Evolutionary conservation across 2,329 filamentous ascomycete species (phyloP).

Genomic region (Diaporthe velutina): DNA sequence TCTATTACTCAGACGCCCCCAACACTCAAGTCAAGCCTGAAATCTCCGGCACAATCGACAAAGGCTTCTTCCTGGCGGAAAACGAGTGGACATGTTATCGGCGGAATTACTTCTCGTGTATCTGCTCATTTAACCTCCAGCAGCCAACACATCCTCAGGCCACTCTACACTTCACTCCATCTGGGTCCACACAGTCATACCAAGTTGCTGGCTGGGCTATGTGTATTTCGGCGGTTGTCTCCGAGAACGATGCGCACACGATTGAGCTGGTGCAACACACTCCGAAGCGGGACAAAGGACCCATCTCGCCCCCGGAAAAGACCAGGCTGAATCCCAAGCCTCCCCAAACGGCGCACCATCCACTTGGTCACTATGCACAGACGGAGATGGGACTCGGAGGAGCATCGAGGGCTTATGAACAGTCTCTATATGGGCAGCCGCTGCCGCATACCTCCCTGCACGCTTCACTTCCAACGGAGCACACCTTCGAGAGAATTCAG

Average conservation of each 20-base stretch:
- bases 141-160: conserved; percentile 59
- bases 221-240: conserved; percentile 85
- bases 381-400: conserved; percentile 49
- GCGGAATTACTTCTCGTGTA: conserved; percentile 90
- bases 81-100: conserved; percentile 93
- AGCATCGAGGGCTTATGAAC: conserved; percentile 57
- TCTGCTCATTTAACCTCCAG: conserved; percentile 80
- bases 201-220: conserved; percentile 83
- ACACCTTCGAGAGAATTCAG: conserved; percentile 88
- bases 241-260: conserved; percentile 79
- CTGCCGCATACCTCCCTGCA: conserved; percentile 43
- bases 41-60: conserved; percentile 85
- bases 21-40: conserved; percentile 70
- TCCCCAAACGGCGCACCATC: conserved; percentile 62
- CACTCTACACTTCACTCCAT: conserved; percentile 64
- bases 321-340: conserved; percentile 76
- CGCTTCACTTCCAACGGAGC: conserved; percentile 61
- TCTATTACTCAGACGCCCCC: conserved; percentile 70
- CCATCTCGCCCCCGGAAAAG: conserved; percentile 79
- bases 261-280: conserved; percentile 93
- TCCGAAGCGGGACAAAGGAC: conserved; percentile 90
- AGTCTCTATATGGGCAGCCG: conserved; percentile 52
- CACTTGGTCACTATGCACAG: conserved; percentile 60
- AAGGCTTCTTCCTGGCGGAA: conserved; percentile 87
- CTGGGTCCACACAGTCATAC: conserved; percentile 67